These are phyloP conservation scores for Calonectria multiphialidica DNA, from an alignment of 2,329 filamentous ascomycete genomes.

Conservation along the genomic window DNA sequence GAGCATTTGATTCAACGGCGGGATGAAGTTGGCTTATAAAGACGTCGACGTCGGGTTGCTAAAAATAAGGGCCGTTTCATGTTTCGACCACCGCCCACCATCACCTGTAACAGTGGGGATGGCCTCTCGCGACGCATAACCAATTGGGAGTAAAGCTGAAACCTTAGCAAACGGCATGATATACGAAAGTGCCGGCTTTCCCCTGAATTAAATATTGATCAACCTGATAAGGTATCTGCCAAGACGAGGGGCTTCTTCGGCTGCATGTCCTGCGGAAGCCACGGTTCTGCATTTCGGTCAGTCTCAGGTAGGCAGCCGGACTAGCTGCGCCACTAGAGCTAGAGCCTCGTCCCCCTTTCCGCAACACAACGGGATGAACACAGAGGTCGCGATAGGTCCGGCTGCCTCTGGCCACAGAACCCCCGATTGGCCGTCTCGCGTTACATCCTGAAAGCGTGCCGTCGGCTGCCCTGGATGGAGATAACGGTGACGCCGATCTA, in stretches of 20 bases:
- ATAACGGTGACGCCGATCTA: conserved; percentile 2
- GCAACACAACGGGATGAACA: not conserved
- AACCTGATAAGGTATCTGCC: conserved; percentile 2
- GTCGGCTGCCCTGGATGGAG: conserved; percentile 4
- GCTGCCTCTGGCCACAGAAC: not conserved
- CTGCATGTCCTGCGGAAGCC: not conserved
- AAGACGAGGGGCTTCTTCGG: not conserved
- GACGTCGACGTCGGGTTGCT: not conserved
- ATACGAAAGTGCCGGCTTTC: not conserved
- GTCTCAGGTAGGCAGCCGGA: not conserved
- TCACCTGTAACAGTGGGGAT: conserved; percentile 4
- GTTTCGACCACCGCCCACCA: not conserved
- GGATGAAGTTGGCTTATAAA: not conserved
- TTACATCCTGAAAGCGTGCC: not conserved
- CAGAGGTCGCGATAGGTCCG: not conserved
- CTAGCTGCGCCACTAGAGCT: not conserved
- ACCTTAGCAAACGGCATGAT: not conserved
- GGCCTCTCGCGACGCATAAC: conserved; percentile 5
- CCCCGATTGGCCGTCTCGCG: not conserved
- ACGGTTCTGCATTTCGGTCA: not conserved
- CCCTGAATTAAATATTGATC: not conserved
- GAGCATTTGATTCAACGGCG: not conserved
- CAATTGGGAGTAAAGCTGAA: conserved; percentile 6
- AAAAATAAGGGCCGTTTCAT: conserved; percentile 5
- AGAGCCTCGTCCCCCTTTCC: not conserved